Evolutionary conservation across 2,329 filamentous ascomycete species (phyloP), one percentile per base, ranked within the genome.

Genomic region (Trichoderma sp.): DNA sequence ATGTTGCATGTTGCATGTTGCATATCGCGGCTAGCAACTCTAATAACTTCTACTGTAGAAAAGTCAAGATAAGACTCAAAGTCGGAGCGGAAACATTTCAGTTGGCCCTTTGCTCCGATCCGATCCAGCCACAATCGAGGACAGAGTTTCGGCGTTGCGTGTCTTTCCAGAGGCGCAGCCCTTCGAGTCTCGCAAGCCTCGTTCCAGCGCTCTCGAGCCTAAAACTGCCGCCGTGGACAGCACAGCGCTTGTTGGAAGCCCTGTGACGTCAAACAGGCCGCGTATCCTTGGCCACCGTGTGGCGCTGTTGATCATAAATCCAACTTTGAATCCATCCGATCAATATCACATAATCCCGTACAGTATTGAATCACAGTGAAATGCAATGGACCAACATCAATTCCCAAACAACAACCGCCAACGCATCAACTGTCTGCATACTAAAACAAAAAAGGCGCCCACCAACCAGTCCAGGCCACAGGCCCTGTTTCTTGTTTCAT

Each of bases 211-310:
- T 53, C 9, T 53, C 45, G 8, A 21, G 45, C 45, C 50, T 14
- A 56, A 56, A 56, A 56, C 50, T 56, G 50, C n/a, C 50, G 50
- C 50, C 50, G 50, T 18, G 18, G 45, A 16, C 12, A 21, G 45
- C 45, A 16, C 14, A 21, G 45, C 45, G 45, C 18, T 21, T 27
- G 35, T 29, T 64, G 27, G 29, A 27, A 33, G 53, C 53, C 64
- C n/a, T 68, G 72, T 75, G 72, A 75, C 72, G 72, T 75, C 72
- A 73, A 73, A 67, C 27, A 50, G n/a, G 64, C 72, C 53, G 72
- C 64, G 53, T 45, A 53, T 9, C 27, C 16, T n/a, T 71, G 68
- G 67, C 67, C 59, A 62, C 59, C 56, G 5, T 29, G 59, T 33
- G 59, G 59, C 59, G 59, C 59, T 35, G 29, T 33, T 21, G 45